Percentiles rank a stretch among this genome's conserved stretches.
These are phyloP conservation scores for Cercospora zeae-maydis DNA, from an alignment of 2,329 filamentous ascomycete species.

Conservation along the genomic window DNA sequence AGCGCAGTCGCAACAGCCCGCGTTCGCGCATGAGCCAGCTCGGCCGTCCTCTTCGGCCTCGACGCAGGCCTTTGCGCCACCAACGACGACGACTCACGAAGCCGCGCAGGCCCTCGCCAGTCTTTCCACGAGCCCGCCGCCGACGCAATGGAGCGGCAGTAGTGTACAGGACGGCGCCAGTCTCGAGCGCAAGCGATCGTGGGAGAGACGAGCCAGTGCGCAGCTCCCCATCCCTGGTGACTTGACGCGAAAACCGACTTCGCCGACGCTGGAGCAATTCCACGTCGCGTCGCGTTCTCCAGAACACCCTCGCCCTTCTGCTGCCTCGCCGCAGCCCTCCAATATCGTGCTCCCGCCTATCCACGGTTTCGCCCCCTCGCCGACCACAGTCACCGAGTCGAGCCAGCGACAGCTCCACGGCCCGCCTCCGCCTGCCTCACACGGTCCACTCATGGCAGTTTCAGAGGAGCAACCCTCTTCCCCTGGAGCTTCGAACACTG, in stretches of 20 bases:
- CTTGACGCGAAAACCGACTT: conserved; percentile 23
- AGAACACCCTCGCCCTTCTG: conserved; percentile 40
- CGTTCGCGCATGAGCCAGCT: conserved; percentile 21
- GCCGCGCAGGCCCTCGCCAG: conserved; percentile 39
- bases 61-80: neutral
- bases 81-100: conserved; percentile 27
- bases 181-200: conserved; percentile 24
- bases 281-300: conserved; percentile 46
- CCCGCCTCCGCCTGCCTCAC: neutral
- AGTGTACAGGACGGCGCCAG: neutral
- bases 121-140: conserved; percentile 30
- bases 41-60: neutral
- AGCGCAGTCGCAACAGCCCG: conserved; percentile 8
- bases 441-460: neutral
- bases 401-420: neutral
- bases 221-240: neutral
- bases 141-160: conserved; percentile 18
- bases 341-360: conserved; percentile 43
- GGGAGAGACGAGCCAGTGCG: conserved; percentile 31
- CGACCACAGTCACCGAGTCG: neutral
- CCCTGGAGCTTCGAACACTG: neutral
- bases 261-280: conserved; percentile 48
- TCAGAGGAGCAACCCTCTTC: neutral
- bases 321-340: conserved; percentile 35
- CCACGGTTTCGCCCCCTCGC: conserved; percentile 27